Conservation (phyloP, 2,329 filamentous ascomycete species). For the Exophiala calicioides region DNA sequence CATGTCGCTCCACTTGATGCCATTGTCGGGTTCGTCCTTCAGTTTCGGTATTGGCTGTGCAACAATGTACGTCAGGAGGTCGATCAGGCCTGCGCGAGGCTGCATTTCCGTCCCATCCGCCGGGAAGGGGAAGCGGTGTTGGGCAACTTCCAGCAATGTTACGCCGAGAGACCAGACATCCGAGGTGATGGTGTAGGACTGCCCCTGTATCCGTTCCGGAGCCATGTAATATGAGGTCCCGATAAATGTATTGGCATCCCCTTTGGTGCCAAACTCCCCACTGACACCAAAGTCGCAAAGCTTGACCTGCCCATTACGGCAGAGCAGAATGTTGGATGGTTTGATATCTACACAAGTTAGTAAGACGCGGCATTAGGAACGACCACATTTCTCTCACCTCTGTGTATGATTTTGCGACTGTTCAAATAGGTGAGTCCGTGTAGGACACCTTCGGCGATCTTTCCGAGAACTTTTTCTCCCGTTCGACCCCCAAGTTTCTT, state of each 20-base stretch:
- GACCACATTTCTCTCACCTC: constrained; percentile 50
- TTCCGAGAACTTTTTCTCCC: constrained; percentile 94
- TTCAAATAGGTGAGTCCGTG: constrained; percentile 94
- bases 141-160: constrained; percentile 96
- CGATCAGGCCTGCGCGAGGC: constrained; percentile 86
- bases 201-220: constrained; percentile 93
- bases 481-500: constrained; percentile 92
- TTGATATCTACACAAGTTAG: constrained; percentile 72
- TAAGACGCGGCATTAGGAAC: constrained; percentile 7
- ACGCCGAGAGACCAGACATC: constrained; percentile 98
- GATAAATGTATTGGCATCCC: constrained; percentile 98
- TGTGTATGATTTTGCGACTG: constrained; percentile 94
- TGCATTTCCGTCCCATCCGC: constrained; percentile 96
- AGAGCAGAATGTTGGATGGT: constrained; percentile 93
- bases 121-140: constrained; percentile 97
- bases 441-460: constrained; percentile 92
- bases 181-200: constrained; percentile 97
- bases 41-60: constrained; percentile 91
- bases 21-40: constrained; percentile 88
- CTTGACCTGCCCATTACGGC: constrained; percentile 90
- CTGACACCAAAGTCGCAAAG: constrained; percentile 98
- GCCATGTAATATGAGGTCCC: constrained; percentile 99
- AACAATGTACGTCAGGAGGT: constrained; percentile 95
- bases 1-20: constrained; percentile 91
- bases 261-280: constrained; percentile 97